Evolutionary conservation across 768 basidiomycete species (phyloP), one percentile per base, ranked within the genome.

Genomic region (Tubosaeta sp.): DNA sequence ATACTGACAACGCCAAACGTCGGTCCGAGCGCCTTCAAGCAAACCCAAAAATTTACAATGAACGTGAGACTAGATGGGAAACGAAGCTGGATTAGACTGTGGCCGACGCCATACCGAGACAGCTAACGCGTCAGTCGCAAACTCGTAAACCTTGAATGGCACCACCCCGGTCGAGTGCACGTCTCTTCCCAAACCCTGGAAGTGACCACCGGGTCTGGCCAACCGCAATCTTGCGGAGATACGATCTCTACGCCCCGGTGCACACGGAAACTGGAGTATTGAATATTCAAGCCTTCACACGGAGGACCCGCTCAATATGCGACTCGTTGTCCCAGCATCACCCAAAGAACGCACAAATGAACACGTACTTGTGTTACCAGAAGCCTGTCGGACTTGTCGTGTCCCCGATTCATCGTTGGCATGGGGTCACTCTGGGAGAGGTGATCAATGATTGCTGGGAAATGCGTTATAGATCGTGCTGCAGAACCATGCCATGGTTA

Each of bases 241-340:
- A 10, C 39, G 27, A 29, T n/a, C n/a, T n/a, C 27, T 8, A 29
- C 27, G 8, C 27, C 27, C 8, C 27, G 5, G 27, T 29, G 27
- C 27, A 29, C 27, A 29, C 27, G 4, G 8, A n/a, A n/a, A n/a
- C n/a, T n/a, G n/a, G n/a, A n/a, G n/a, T n/a, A 8, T 29, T 8
- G 27, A 29, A 29, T 8, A 8, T 29, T 8, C 5, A 8, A 41
- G 10, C 17, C 39, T 22, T 41, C 19, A 22, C 19, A 25, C 19
- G n/a, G 17, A 19, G 27, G 12, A 19, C 25, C 47, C 59, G 51
- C 53, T 51, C 55, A 55, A 46, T 53, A 35, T 43, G 49, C 55
- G 49, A 34, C 35, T 26, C 29, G 38, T 48, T 35, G 25, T 17
- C 42, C 14, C 26, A 25, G 14, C 26, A 27, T 19, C 29, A 39